phyloP scores from a whole-genome alignment of 2,329 filamentous ascomycete genomes.

The Cladosporium sp. region DNA sequence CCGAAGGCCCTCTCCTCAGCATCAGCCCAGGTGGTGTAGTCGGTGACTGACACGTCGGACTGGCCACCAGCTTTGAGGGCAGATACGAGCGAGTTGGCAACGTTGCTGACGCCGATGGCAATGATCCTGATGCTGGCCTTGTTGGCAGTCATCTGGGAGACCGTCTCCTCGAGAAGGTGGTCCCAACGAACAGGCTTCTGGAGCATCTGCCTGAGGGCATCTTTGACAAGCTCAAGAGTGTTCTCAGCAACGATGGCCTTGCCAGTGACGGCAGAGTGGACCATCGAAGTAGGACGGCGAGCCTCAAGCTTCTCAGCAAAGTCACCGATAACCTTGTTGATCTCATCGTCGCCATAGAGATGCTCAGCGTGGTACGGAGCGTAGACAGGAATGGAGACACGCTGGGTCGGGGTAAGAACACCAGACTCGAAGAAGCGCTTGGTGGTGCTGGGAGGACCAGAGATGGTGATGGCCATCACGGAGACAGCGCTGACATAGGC shows the following conservation, averaged over 20 bases:
- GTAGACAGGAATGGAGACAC: constrained; percentile 51
- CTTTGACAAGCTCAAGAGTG: constrained; percentile 43
- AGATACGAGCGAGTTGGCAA: constrained; percentile 53
- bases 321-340: constrained; percentile 47
- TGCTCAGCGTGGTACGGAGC: constrained; percentile 58
- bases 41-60: constrained; percentile 38
- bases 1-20: constrained; percentile 30
- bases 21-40: constrained; percentile 43
- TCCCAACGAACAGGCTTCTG: constrained; percentile 48
- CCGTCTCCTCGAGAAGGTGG: constrained; percentile 43
- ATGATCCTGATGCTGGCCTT: constrained; percentile 42
- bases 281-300: constrained; percentile 39
- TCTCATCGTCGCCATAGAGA: constrained; percentile 48
- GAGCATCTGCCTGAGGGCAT: constrained; percentile 43
- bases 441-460: constrained; percentile 53
- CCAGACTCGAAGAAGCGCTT: constrained; percentile 49
- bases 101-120: constrained; percentile 49
- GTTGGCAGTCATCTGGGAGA: constrained; percentile 43
- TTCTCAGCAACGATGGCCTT: constrained; percentile 43
- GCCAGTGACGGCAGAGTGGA: constrained; percentile 46
- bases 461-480: constrained; percentile 56
- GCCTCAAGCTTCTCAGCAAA: constrained; percentile 39
- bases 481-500: constrained; percentile 59
- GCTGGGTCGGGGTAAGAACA: constrained; percentile 47
- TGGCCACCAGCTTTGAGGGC: constrained; percentile 50